Percentiles rank a stretch among this genome's conserved stretches.
Evolutionary conservation across 164 flowering plant genomes (phyloP).

Genomic region (Magnolia changhungtana): DNA sequence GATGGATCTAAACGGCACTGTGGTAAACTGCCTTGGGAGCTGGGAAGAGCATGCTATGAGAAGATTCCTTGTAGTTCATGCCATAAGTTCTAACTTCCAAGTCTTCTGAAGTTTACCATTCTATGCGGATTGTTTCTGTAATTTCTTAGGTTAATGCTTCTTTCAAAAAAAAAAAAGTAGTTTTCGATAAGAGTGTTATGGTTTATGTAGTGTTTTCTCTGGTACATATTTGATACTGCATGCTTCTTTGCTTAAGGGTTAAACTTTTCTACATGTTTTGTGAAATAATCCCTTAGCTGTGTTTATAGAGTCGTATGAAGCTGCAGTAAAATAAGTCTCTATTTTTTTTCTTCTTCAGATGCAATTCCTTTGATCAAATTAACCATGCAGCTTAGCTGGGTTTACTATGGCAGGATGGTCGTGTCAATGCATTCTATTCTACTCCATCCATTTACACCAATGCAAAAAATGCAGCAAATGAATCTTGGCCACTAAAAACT

Average conservation of each 20-base stretch:
- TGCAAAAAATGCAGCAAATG: conserved; percentile 66
- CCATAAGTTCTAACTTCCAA: no score
- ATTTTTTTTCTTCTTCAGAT: neutral
- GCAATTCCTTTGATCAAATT: neutral
- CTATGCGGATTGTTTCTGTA: no score
- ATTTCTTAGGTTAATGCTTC: no score
- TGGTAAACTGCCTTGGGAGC: no score
- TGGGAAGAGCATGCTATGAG: no score
- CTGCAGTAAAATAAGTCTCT: neutral
- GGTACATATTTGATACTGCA: no score
- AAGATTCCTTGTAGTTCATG: no score
- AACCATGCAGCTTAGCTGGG: neutral
- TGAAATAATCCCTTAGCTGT: neutral
- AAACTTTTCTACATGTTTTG: neutral
- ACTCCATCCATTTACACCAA: conserved; percentile 87
- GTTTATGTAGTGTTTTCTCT: no score
- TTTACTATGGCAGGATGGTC: conserved; percentile 64
- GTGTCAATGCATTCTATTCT: conserved; percentile 85
- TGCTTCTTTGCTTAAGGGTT: neutral
- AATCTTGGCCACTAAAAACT: conserved; percentile 81
- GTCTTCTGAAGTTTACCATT: no score
- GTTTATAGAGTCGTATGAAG: neutral
- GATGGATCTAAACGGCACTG: no score
- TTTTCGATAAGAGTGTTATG: no score
- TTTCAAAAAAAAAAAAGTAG: no score